Base-by-base conservation (phyloP, 345 rosid species). In the Angophora floribunda region DNA sequence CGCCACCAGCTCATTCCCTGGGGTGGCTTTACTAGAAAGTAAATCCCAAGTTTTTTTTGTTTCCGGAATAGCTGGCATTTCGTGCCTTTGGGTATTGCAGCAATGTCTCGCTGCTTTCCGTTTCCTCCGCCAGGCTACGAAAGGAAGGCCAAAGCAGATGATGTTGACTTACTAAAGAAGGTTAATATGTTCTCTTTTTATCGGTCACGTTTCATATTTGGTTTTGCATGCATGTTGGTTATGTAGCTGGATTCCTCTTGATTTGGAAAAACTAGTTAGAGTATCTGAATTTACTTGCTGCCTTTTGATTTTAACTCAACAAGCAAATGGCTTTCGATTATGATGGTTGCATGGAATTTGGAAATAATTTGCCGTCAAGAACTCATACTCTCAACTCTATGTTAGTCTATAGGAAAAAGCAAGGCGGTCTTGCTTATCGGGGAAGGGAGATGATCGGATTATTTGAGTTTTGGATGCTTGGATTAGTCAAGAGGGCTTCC, bases 101-200 rank as follows among this genome's bases (percentile, higher is more conserved):
- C 93, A 91, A 98, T 98, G 99, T 98, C 99, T 94, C 99, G 99
- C 92, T 97, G 99, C 96, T 98, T 98, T 92, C 99, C 99, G 19
- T 97, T 98, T 90, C 99, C 99, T 36, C 99, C 99, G 36, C 97
- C 99, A 65, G 99, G 99, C 93, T 98, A 97, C 93, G 97, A 93
- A 93, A 96, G 95, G 97, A 95, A 96, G 96, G 89, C 93, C 89
- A 91, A 91, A 87, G 89, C 91, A 65, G 94, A 94, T 49, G 95
- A 91, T 52, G 75, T 91, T 17, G 97, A 94, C 94, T 87, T 93
- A 51, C 92, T 95, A 67, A 90, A 92, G 88, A 95, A 97, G 99
- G 99, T 98, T 89, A 89, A 65, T 88, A n/a, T 67, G 57, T 87
- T 86, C 85, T 85, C 36, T 91, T 85, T 86, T 50, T 84, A 26